Evolutionary conservation across 208 protist genomes (phyloP).

Genomic region (Vickermania ingenoplastis): DNA sequence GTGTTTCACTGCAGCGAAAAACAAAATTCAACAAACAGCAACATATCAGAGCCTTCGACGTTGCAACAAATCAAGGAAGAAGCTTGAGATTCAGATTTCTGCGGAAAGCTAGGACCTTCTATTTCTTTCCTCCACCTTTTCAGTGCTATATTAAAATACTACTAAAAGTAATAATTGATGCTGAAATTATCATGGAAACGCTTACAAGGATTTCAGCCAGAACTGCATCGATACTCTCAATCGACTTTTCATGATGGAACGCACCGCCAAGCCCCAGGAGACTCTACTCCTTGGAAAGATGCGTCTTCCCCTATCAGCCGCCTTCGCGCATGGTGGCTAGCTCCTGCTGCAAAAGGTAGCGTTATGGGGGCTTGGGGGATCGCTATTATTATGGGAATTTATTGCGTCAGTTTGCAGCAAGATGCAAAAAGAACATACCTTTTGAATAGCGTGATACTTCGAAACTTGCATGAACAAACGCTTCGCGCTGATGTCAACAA

Average conservation of each 20-base stretch:
- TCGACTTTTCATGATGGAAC: constrained; percentile 83
- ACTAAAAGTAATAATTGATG: neutral
- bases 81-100: too few species aligned
- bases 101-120: constrained; percentile 6
- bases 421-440: constrained; percentile 83
- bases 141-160: neutral
- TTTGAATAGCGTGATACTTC: constrained; percentile 77
- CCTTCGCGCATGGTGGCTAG: constrained; percentile 64
- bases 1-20: neutral
- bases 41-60: too few species aligned
- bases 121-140: constrained; percentile 3
- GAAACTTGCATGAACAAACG: constrained; percentile 74
- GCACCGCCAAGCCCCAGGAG: constrained; percentile 72
- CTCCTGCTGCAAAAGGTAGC: constrained; percentile 71
- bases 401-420: constrained; percentile 79
- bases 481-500: constrained; percentile 68
- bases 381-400: constrained; percentile 56
- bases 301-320: constrained; percentile 69
- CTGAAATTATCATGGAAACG: too few species aligned
- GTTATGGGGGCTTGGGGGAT: constrained; percentile 77
- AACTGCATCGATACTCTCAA: constrained; percentile 72
- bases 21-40: too few species aligned
- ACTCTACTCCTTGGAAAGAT: constrained; percentile 80
- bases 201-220: constrained; percentile 43
- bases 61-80: too few species aligned